Conservation (phyloP, 805 yeast genomes). For the Saturnispora diversa region DNA sequence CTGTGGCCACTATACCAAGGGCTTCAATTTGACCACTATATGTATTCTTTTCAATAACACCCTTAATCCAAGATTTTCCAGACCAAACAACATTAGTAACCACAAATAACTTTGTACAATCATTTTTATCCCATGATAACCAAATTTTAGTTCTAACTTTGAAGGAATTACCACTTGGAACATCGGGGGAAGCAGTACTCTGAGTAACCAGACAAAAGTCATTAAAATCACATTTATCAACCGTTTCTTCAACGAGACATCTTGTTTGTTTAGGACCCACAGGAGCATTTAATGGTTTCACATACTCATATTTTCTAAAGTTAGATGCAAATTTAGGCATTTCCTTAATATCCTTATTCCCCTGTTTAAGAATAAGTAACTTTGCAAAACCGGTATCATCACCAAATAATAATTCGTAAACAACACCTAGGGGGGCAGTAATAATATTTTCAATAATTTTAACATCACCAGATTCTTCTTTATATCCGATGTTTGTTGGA, state of each 20-base stretch:
- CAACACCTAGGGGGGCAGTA: slow-evolving; percentile 58
- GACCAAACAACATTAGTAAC: slow-evolving; percentile 60
- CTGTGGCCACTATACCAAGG: slow-evolving; percentile 40
- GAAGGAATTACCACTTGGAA: slow-evolving; percentile 71
- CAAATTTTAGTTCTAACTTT: slow-evolving; percentile 49
- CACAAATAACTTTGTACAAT: slow-evolving; percentile 44
- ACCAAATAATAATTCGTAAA: slow-evolving; percentile 56
- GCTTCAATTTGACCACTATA: slow-evolving; percentile 65
- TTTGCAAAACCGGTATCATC: slow-evolving; percentile 40
- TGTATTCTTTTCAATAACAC: slow-evolving; percentile 67
- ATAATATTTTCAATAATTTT: slow-evolving; percentile 43
- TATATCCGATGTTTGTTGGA: slow-evolving; percentile 35
- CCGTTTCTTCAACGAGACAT: slow-evolving; percentile 54
- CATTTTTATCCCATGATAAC: slow-evolving; percentile 56
- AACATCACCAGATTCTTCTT: slow-evolving; percentile 41
- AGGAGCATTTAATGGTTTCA: slow-evolving; percentile 56
- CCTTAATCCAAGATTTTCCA: slow-evolving; percentile 70
- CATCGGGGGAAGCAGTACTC: slow-evolving; percentile 65
- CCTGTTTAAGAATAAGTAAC: slow-evolving; percentile 46
- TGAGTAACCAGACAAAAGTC: slow-evolving; percentile 44
- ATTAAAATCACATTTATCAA: slow-evolving; percentile 45
- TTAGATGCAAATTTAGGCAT: slow-evolving; percentile 33
- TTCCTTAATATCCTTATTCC: slow-evolving; percentile 51
- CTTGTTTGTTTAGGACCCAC: slow-evolving; percentile 73
- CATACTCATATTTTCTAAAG: slow-evolving; percentile 45